Evolutionary conservation across 495 filamentous ascomycete genomes (phyloP).

Genomic region (Cudoniella acicularis): DNA sequence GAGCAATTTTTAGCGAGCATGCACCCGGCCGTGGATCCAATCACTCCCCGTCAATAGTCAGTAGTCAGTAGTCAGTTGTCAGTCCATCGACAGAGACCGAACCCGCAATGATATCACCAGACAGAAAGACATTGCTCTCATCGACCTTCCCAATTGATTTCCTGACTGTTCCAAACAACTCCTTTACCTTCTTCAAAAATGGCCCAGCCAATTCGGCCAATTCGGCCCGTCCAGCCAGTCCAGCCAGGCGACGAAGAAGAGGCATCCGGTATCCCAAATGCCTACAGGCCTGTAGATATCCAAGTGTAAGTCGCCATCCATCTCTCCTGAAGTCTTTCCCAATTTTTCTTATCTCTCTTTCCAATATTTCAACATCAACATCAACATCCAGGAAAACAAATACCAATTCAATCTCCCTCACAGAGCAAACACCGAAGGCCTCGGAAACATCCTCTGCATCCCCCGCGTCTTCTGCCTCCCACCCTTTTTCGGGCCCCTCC

Average conservation of each 20-base stretch:
- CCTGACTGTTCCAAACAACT: no score
- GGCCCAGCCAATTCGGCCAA: not conserved
- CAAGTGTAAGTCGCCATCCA: conserved; percentile 11
- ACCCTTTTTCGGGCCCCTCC: conserved; percentile 70
- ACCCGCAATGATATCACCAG: no score
- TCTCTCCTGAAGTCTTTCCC: not conserved
- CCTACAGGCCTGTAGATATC: conserved; percentile 10
- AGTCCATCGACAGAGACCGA: no score
- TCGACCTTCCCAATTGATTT: no score
- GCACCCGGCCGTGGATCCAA: no score
- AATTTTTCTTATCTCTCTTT: not conserved
- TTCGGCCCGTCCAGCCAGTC: conserved; percentile 7
- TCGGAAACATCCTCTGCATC: not conserved
- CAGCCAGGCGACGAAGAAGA: conserved; percentile 15
- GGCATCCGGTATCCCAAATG: not conserved
- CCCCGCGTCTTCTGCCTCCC: conserved; percentile 57
- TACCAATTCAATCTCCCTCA: no score
- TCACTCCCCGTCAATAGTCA: no score
- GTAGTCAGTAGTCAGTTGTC: no score
- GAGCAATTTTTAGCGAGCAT: no score
- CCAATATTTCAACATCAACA: not conserved
- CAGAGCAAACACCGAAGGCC: conserved; percentile 2
- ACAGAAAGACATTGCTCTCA: no score
- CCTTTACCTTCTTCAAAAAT: not conserved
- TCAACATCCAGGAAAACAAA: not conserved